phyloP scores from a whole-genome alignment of 371 early-diverging fungal genomes.

The Mucor sp. region DNA sequence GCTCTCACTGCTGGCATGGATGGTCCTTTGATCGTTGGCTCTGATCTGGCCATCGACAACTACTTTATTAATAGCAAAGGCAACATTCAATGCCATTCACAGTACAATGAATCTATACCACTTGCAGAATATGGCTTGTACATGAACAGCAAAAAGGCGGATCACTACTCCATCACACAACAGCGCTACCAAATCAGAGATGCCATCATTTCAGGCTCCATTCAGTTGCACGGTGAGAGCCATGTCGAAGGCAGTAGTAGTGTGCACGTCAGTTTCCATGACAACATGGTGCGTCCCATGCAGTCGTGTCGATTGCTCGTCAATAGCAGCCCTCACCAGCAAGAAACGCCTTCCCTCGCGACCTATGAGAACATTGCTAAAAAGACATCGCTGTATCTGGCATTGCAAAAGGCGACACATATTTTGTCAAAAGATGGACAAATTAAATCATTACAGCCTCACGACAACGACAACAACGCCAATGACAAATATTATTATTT shows the following conservation, averaged over 20 bases:
- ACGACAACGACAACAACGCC: not conserved
- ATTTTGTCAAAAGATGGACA: not conserved
- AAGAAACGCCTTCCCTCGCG: not conserved
- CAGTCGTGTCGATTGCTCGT: not conserved
- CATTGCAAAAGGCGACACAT: not conserved
- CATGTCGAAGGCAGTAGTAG: not conserved
- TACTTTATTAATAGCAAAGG: not conserved
- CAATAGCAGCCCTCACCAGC: not conserved
- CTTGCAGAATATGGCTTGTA: not conserved
- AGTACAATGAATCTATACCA: not conserved
- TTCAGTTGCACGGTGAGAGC: not conserved
- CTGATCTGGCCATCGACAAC: not conserved
- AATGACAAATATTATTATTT: conserved; percentile 1
- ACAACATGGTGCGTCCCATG: not conserved
- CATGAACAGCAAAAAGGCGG: not conserved
- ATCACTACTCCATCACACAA: not conserved
- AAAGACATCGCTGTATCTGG: not conserved
- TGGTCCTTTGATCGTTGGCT: not conserved
- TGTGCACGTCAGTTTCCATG: not conserved
- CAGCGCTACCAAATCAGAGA: not conserved
- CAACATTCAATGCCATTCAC: not conserved
- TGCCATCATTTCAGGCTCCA: not conserved
- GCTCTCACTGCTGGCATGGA: not conserved
- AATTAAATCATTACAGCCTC: not conserved
- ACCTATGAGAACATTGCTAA: not conserved